Percentiles rank a stretch among this genome's conserved stretches.
Conservation (phyloP, 805 yeast species). For the Zygotorulaspora sp. region DNA sequence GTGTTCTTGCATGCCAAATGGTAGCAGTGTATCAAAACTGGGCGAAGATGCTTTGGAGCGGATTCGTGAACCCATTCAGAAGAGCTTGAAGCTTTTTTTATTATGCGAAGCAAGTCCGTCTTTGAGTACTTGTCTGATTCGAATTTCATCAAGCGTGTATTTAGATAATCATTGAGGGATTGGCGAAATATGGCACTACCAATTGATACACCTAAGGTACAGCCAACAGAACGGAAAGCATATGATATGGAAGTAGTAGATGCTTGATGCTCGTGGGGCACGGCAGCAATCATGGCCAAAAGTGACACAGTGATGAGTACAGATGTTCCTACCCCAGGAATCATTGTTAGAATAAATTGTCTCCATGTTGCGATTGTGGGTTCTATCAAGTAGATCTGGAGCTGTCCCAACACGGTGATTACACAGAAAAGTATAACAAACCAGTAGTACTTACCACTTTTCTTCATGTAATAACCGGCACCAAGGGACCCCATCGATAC, state of each 20-base stretch:
- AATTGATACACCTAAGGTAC: conserved; percentile 74
- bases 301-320: conserved; percentile 61
- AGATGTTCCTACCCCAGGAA: conserved; percentile 55
- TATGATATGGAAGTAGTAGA: conserved; percentile 86
- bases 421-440: conserved; percentile 43
- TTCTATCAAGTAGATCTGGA: conserved; percentile 34
- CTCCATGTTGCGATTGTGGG: conserved; percentile 37
- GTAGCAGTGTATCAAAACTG: conserved; percentile 48
- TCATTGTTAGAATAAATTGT: conserved; percentile 42
- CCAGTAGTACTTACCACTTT: conserved; percentile 54
- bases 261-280: conserved; percentile 66
- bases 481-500: conserved; percentile 57
- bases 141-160: conserved; percentile 30
- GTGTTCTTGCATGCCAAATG: conserved; percentile 50
- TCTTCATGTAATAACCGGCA: conserved; percentile 60
- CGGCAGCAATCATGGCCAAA: conserved; percentile 66
- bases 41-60: conserved; percentile 51
- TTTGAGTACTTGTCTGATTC: conserved; percentile 37
- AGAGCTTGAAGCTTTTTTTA: conserved; percentile 50
- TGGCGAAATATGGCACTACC: conserved; percentile 60
- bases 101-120: conserved; percentile 40
- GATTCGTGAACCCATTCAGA: conserved; percentile 47
- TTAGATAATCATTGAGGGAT: conserved; percentile 35
- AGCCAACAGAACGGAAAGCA: conserved; percentile 80
- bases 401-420: conserved; percentile 44